Base-by-base conservation (phyloP, 1,284 basidiomycete genomes). In the Malassezia caprae region DNA sequence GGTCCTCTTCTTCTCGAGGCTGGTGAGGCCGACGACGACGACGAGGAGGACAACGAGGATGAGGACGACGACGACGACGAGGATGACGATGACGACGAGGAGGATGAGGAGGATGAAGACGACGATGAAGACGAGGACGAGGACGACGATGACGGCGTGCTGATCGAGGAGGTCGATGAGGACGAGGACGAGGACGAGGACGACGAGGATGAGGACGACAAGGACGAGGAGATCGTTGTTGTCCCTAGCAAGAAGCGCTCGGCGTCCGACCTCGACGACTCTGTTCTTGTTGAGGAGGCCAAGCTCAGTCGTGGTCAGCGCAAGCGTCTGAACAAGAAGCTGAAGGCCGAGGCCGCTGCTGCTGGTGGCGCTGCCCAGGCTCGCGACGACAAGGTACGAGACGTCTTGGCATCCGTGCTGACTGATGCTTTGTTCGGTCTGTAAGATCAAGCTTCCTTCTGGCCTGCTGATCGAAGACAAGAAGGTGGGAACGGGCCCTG, bases 391-490 rank as follows among this genome's bases (percentile, higher is more conserved):
- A 66, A 78, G 34, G 76, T 80, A 58, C 76, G 77, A 60, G 76
- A 78, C 47, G 40, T 44, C 30, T 13, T 50, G 43, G 47, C 53
- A 34, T 45, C 43, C 40, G 31, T 50, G 41, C 32, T 50, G 31
- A 49, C 53, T 56, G 45, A 56, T 48, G 53, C 27, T 42, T 43
- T 55, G 35, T 42, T 56, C 37, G 42, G 28, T 19, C 27, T 52
- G 72, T 28, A 69, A 79, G 71, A 78, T 76, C 53, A 80, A 77
- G 53, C 78, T 89, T 51, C 76, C 82, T 2, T 84, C 83, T 32
- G 91, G 90, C 37, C 78, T 96, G 53, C 82, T 86, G 73, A 79
- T 90, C 64, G 79, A 82, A 66, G 91, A 94, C 75, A 76, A 80
- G 68, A 90, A 84, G 73, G 69, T 82, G 41, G 91, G 91, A 47